Evolutionary conservation across 140 eudicot species (phyloP).

Genomic region (Stevia rebaudiana): DNA sequence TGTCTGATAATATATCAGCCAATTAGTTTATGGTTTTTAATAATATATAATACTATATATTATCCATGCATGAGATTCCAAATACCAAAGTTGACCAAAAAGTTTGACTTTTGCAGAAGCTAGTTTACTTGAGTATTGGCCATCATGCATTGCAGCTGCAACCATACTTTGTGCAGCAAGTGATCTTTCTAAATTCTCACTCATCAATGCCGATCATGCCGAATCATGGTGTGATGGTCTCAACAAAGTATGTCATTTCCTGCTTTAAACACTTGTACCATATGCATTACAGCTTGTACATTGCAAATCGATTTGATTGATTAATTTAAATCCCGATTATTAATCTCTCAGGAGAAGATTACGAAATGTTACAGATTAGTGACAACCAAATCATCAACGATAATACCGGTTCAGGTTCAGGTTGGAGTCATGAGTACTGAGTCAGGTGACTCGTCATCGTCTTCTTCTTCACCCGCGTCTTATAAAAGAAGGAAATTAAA

Average conservation of each 20-base stretch:
- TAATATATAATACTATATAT: background rate
- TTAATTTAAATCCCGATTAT: background rate
- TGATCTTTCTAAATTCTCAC: constrained; percentile 68
- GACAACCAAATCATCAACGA: constrained; percentile 39
- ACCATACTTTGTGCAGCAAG: constrained; percentile 80
- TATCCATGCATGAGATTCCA: constrained; percentile 17
- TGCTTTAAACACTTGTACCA: background rate
- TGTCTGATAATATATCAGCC: constrained; percentile 24
- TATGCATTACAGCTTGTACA: background rate
- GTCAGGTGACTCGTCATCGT: constrained; percentile 53
- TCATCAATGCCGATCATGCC: constrained; percentile 65
- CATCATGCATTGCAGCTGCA: constrained; percentile 96
- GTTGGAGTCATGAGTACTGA: constrained; percentile 43
- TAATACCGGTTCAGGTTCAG: constrained; percentile 52
- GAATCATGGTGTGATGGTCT: constrained; percentile 91
- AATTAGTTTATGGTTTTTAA: constrained; percentile 14
- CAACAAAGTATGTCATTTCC: constrained; percentile 48
- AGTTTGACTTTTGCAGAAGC: constrained; percentile 47
- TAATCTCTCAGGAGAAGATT: constrained; percentile 52
- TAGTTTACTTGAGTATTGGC: constrained; percentile 75
- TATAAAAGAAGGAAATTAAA: constrained; percentile 68
- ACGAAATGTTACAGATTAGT: constrained; percentile 48
- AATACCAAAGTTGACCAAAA: constrained; percentile 26
- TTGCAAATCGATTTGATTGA: background rate
- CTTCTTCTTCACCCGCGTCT: constrained; percentile 40